phyloP scores from a whole-genome alignment of 441 rosid species.

The Corymbia calophylla region DNA sequence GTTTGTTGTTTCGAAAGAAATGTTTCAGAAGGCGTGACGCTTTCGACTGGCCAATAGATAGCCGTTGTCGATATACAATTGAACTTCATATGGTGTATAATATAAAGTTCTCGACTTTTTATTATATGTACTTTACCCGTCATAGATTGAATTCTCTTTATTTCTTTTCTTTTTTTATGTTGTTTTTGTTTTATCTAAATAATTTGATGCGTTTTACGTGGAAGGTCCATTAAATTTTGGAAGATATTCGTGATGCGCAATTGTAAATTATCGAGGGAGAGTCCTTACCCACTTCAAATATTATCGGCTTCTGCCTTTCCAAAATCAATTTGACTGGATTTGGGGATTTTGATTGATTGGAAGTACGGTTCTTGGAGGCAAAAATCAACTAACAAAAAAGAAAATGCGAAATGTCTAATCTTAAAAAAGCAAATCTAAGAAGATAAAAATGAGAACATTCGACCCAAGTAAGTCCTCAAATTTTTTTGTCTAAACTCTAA shows the following conservation, averaged over 20 bases:
- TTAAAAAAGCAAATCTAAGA: neutral
- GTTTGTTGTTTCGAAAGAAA: neutral
- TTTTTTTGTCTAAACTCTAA: no score
- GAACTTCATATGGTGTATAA: fast-evolving
- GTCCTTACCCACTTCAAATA: neutral
- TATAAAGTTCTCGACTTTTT: neutral
- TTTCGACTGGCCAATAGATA: neutral
- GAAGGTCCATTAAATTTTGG: neutral
- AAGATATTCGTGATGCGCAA: neutral
- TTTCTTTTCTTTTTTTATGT: neutral
- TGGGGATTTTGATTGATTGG: neutral
- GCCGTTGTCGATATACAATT: neutral
- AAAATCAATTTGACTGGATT: neutral
- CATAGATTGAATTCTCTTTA: neutral
- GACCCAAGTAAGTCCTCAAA: no score
- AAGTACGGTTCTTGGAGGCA: neutral
- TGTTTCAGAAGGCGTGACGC: neutral
- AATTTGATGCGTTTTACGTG: neutral
- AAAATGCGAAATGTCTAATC: neutral
- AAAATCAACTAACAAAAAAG: neutral
- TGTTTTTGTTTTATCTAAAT: neutral
- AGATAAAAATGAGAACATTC: neutral
- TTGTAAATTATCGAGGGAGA: no score
- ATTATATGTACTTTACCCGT: neutral
- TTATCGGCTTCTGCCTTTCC: neutral